Evolutionary conservation across 192 early-diverging fungal species (phyloP).

Genomic region (Funneliformis mosseae): DNA sequence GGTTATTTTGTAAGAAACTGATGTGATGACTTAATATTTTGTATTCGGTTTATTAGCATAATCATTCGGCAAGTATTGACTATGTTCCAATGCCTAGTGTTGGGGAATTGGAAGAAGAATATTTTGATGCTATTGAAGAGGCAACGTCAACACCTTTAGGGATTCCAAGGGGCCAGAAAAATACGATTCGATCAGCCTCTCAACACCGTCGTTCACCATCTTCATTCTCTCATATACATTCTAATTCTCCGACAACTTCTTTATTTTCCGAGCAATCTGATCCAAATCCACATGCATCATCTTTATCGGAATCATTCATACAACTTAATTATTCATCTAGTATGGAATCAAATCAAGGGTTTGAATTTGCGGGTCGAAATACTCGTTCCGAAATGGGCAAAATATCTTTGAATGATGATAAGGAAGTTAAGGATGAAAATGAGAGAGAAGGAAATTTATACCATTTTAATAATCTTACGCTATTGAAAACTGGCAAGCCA

Average conservation of each 20-base stretch:
- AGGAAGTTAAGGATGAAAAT: constrained; percentile 44
- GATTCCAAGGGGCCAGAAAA: constrained; percentile 10
- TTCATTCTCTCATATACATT: background rate
- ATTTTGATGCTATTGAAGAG: constrained; percentile 6
- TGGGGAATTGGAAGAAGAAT: constrained; percentile 33
- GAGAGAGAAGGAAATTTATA: constrained; percentile 55
- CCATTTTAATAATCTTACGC: constrained; percentile 46
- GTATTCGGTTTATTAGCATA: background rate
- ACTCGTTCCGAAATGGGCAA: constrained; percentile 30
- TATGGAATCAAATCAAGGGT: constrained; percentile 43
- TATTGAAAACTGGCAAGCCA: constrained; percentile 61
- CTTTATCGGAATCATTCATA: constrained; percentile 55
- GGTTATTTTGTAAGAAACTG: background rate
- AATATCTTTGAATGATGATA: background rate
- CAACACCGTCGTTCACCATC: constrained; percentile 9
- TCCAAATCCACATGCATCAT: constrained; percentile 32
- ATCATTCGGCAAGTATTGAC: background rate
- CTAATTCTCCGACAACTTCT: constrained; percentile 29
- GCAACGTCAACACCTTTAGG: constrained; percentile 2
- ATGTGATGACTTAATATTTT: background rate
- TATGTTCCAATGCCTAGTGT: background rate
- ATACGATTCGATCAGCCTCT: background rate
- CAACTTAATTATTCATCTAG: constrained; percentile 54
- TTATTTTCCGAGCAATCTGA: constrained; percentile 38
- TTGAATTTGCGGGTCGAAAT: constrained; percentile 33